Conservation (phyloP, 1,284 basidiomycete genomes). For the Ceratobasidium theobromae region DNA sequence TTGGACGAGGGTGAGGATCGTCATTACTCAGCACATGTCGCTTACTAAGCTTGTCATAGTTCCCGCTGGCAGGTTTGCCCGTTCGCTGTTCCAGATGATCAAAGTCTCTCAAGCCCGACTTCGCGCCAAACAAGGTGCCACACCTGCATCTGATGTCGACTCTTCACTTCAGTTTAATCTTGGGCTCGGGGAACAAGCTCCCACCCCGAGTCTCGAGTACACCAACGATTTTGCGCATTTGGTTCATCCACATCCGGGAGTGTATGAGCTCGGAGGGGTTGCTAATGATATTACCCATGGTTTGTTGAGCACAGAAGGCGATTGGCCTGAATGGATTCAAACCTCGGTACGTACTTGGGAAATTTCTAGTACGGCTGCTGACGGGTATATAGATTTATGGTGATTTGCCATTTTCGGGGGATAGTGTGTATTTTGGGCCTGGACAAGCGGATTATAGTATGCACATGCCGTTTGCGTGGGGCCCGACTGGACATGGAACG, state of each 20-base stretch:
- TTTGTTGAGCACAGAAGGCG: slow-evolving; percentile 6
- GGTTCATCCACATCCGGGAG: not conserved
- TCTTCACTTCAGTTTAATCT: not conserved
- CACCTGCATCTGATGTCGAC: not conserved
- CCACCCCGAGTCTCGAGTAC: not conserved
- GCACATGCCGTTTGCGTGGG: not conserved
- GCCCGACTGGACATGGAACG: too few relatives aligned
- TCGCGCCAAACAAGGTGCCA: slow-evolving; percentile 10
- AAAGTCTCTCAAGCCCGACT: slow-evolving; percentile 19
- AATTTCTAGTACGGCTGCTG: not conserved
- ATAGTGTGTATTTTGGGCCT: not conserved
- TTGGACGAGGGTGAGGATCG: slow-evolving; percentile 34
- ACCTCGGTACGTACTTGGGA: not conserved
- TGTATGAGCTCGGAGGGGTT: not conserved
- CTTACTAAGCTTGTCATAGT: not conserved
- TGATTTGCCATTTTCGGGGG: not conserved
- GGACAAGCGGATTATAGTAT: not conserved
- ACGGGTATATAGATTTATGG: slow-evolving; percentile 1
- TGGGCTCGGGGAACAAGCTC: not conserved
- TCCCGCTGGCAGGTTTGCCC: slow-evolving; percentile 18
- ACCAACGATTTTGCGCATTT: slow-evolving; percentile 2
- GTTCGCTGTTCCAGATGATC: slow-evolving; percentile 25
- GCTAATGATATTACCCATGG: slow-evolving; percentile 21
- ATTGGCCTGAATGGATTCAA: slow-evolving; percentile 27
- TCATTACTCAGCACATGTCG: not conserved